Percentiles rank a stretch among this genome's conserved stretches.
phyloP scores from a whole-genome alignment of 2,329 filamentous ascomycete genomes.

The Colletotrichum lini region DNA sequence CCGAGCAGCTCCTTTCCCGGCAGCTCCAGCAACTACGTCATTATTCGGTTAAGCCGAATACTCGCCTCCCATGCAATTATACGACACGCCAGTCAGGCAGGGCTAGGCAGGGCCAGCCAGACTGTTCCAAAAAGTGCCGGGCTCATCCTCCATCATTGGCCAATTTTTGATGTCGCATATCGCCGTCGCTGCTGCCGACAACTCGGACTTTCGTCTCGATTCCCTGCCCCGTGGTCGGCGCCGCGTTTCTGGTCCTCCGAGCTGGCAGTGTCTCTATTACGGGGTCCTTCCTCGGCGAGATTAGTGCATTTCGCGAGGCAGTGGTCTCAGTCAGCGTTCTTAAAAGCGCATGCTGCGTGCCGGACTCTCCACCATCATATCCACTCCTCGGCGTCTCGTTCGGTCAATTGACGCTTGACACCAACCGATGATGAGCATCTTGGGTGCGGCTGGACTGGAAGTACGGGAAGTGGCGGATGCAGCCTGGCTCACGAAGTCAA shows the following conservation, averaged over 20 bases:
- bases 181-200: constrained; percentile 15
- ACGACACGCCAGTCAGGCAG: constrained; percentile 6
- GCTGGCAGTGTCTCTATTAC: constrained; percentile 28
- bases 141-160: background rate
- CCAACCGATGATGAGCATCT: constrained; percentile 6
- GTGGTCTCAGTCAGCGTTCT: constrained; percentile 38
- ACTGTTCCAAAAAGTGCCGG: background rate
- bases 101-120: background rate
- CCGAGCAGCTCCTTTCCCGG: constrained; percentile 33
- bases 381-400: constrained; percentile 34
- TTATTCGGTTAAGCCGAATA: constrained; percentile 38
- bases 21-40: constrained; percentile 38
- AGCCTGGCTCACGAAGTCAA: constrained; percentile 10
- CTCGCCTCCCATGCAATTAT: constrained; percentile 37
- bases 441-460: background rate
- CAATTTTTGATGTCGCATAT: background rate
- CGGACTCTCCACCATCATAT: constrained; percentile 17
- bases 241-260: constrained; percentile 29
- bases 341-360: constrained; percentile 22
- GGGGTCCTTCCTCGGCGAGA: constrained; percentile 23
- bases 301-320: background rate
- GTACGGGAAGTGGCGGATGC: constrained; percentile 15
- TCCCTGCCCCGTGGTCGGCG: constrained; percentile 23
- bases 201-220: constrained; percentile 38
- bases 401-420: constrained; percentile 24